A percentile compares a stretch with the other conserved stretches of the same genome.
Conservation (phyloP, 805 yeast genomes). For the Hanseniaspora lachancei region DNA sequence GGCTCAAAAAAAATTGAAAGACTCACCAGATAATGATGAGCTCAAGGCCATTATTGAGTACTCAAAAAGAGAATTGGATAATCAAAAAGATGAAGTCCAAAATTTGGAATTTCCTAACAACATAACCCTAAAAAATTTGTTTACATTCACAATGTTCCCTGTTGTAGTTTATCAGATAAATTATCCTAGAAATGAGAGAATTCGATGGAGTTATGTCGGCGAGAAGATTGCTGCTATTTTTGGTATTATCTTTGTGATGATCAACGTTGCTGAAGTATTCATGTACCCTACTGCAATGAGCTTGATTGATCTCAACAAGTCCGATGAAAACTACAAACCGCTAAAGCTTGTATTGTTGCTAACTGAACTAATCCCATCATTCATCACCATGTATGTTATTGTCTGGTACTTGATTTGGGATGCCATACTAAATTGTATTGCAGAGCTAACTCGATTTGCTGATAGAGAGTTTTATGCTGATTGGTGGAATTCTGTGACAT, state of each 20-base stretch:
- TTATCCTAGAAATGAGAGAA: constrained; percentile 59
- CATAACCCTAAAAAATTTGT: constrained; percentile 51
- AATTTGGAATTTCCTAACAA: constrained; percentile 53
- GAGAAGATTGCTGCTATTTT: constrained; percentile 68
- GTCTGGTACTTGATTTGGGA: constrained; percentile 92
- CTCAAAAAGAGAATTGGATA: constrained; percentile 56
- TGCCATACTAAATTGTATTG: constrained; percentile 75
- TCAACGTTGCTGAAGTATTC: constrained; percentile 58
- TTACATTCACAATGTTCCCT: constrained; percentile 76
- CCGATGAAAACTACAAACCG: constrained; percentile 20
- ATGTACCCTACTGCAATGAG: constrained; percentile 43
- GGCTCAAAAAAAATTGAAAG: constrained; percentile 20
- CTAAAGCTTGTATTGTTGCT: constrained; percentile 38
- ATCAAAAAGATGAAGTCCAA: constrained; percentile 33
- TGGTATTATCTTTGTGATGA: constrained; percentile 76
- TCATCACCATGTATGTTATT: constrained; percentile 59
- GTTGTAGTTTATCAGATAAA: constrained; percentile 72
- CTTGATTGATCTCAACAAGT: constrained; percentile 38
- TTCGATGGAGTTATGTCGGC: constrained; percentile 56
- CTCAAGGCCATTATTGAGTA: constrained; percentile 45
- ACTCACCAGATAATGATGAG: constrained; percentile 25
- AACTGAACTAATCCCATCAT: constrained; percentile 65
- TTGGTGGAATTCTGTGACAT: constrained; percentile 94
- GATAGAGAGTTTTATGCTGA: constrained; percentile 89
- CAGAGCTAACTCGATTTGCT: constrained; percentile 74